Evolutionary conservation across 2,329 filamentous ascomycete species (phyloP).

Genomic region (Rutstroemia sp.): DNA sequence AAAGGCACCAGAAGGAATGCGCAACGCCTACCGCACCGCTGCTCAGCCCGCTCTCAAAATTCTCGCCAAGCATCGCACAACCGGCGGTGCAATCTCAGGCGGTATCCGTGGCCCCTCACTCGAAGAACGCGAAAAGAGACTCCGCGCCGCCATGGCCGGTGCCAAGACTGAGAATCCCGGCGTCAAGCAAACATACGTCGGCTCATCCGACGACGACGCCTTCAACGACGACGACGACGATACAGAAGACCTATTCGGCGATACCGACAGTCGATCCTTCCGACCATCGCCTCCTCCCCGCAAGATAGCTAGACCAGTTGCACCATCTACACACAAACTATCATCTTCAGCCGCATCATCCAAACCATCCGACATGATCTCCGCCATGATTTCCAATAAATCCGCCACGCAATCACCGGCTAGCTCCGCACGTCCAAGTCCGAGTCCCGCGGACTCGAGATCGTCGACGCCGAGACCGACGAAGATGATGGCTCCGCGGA

Average conservation of each 20-base stretch:
- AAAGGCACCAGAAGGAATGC: slow-evolving; percentile 46
- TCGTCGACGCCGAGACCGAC: slow-evolving; percentile 3
- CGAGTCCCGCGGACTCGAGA: slow-evolving; percentile 10
- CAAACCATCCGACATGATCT: not conserved
- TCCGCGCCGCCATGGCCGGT: slow-evolving; percentile 20
- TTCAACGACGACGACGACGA: slow-evolving; percentile 14
- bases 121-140: slow-evolving; percentile 32
- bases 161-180: not conserved
- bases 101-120: slow-evolving; percentile 19
- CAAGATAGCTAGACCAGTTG: not conserved
- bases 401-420: not conserved
- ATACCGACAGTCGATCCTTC: not conserved
- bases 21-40: slow-evolving; percentile 43
- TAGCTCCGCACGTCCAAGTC: not conserved
- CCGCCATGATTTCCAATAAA: not conserved
- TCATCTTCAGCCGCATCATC: not conserved
- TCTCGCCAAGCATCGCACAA: slow-evolving; percentile 27
- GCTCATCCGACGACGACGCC: slow-evolving; percentile 20
- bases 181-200: slow-evolving; percentile 16
- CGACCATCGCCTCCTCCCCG: slow-evolving; percentile 6
- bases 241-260: slow-evolving; percentile 22
- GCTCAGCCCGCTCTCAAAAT: slow-evolving; percentile 29
- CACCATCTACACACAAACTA: slow-evolving; percentile 1
- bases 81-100: slow-evolving; percentile 12
- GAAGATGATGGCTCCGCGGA: slow-evolving; percentile 18